These are phyloP conservation scores for Pleurotus giganteus DNA, from an alignment of 768 basidiomycete genomes.

Conservation along the genomic window DNA sequence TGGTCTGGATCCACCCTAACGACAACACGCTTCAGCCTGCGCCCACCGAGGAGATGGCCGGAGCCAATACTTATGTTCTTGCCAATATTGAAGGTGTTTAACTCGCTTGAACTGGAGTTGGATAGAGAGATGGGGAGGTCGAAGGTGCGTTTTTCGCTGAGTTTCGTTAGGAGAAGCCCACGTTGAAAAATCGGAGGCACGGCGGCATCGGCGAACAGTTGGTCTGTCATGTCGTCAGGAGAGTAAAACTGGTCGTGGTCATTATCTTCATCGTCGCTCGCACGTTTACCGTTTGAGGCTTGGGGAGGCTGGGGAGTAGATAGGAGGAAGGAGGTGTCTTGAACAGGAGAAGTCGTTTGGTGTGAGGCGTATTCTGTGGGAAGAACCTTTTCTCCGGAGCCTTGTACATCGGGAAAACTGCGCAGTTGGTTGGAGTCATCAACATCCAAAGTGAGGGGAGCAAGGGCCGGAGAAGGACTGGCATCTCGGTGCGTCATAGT, in stretches of 20 bases:
- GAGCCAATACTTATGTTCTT: not conserved
- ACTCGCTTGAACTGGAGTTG: not conserved
- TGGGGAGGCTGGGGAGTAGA: not conserved
- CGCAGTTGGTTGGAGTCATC: not conserved
- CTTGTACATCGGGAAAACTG: not conserved
- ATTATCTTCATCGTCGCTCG: not conserved
- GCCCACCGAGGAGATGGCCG: not conserved
- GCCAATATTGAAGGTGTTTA: not conserved
- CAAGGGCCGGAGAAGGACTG: not conserved
- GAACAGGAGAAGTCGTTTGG: not conserved
- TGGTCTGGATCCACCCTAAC: slow-evolving; percentile 76
- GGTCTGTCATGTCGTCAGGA: not conserved
- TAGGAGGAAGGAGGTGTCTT: not conserved
- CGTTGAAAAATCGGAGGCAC: slow-evolving; percentile 1
- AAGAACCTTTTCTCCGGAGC: not conserved
- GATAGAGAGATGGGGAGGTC: not conserved
- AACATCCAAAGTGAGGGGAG: not conserved
- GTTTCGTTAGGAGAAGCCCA: slow-evolving; percentile 4
- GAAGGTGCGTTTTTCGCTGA: slow-evolving; percentile 6
- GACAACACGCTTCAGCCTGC: slow-evolving; percentile 60
- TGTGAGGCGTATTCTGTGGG: not conserved
- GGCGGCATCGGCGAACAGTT: slow-evolving; percentile 2
- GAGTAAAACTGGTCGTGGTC: not conserved
- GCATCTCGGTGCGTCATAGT: not conserved
- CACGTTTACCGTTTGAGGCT: too few species aligned